These are phyloP conservation scores for Simmondsia chinensis DNA, from an alignment of 148 eudicot species.

Conservation along the genomic window DNA sequence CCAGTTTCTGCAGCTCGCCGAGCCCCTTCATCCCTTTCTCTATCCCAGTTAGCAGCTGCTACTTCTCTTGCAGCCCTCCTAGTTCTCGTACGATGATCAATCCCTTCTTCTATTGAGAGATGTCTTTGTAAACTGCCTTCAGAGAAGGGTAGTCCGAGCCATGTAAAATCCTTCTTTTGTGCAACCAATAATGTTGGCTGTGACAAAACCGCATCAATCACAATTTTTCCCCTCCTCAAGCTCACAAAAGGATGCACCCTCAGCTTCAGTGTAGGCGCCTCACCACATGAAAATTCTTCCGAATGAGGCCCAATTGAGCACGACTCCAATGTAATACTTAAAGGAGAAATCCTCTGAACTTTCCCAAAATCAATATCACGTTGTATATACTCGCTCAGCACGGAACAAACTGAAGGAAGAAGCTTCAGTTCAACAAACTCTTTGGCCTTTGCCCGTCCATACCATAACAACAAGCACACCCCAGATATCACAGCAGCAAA, in stretches of 20 bases:
- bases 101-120: conserved; percentile 91
- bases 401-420: conserved; percentile 78
- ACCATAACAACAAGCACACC: conserved; percentile 79
- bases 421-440: conserved; percentile 61
- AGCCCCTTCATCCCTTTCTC: conserved; percentile 77
- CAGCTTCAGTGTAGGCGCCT: conserved; percentile 72
- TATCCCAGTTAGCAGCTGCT: conserved; percentile 40
- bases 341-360: conserved; percentile 74
- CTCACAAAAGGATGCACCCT: conserved; percentile 75
- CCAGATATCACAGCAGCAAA: conserved; percentile 79
- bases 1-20: conserved; percentile 61
- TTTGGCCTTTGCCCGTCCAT: conserved; percentile 75
- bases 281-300: conserved; percentile 92
- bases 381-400: conserved; percentile 65
- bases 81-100: conserved; percentile 73
- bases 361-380: conserved; percentile 86
- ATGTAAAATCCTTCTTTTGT: conserved; percentile 84
- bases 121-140: conserved; percentile 56
- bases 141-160: conserved; percentile 81
- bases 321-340: conserved; percentile 91
- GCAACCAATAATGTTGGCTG: conserved; percentile 75
- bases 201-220: conserved; percentile 80
- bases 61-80: conserved; percentile 90
- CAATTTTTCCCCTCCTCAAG: conserved; percentile 82
- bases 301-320: conserved; percentile 85